Evolutionary conservation across 805 yeast genomes (phyloP), one percentile per base, ranked within the genome.

Genomic region (Sungouiella blattae): DNA sequence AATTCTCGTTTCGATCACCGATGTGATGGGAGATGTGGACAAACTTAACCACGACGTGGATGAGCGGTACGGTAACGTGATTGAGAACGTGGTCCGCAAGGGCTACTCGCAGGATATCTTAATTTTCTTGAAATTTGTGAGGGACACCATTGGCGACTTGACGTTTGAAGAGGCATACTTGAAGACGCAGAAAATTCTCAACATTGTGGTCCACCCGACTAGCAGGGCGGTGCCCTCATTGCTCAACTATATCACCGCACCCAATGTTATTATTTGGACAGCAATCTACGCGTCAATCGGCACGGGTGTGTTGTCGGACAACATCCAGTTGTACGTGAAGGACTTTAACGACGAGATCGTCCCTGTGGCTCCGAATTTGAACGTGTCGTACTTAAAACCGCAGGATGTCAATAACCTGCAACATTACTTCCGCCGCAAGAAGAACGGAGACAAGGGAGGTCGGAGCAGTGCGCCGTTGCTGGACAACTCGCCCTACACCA

Each of bases 121-220:
- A 37, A 63, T 85, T 5, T 87, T 91, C 41, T 74, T 87, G 58
- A 80, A 80, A 49, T 89, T 80, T 53, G 96, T 87, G 5, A 66
- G 82, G 37, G 77, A 75, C 37, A 75, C 80, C 11, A 74, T 93
- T 13, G 95, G 91, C 2, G 83, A 85, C 50, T 58, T 83, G 56
- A 93, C 98, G 0, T 93, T 93, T 59, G 96, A 91, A 59, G 98
- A 93, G 54, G 95, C 97, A 0, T 87, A 81, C 53, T 67, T 81
- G 40, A 77, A 75, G 42, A 83, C 95, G 0, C 89, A 84, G 29
- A 75, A 85, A 46, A 78, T 87, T 1, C 68, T 91, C 33, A 93
- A 91, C 57, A 80, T 93, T 30, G 82, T 88, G 2, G 83, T 91
- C 2, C 87, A 87, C 58, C 94, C 96, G 2, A 78, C 84, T 0